Evolutionary conservation across 441 rosid species (phyloP).

Genomic region (Pelargonium citronellum): DNA sequence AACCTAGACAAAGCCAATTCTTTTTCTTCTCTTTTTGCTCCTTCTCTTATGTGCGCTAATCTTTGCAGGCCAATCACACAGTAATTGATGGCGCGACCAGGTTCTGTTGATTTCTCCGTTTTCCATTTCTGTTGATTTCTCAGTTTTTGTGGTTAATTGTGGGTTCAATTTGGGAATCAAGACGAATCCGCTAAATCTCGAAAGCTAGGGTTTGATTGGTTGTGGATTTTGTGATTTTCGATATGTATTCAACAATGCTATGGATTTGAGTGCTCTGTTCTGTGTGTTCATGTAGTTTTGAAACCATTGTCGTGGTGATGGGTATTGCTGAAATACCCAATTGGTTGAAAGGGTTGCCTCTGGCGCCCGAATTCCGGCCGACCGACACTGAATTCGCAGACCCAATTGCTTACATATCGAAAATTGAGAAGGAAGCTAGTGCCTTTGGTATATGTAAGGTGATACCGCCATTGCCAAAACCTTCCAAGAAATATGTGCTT

Average conservation of each 20-base stretch:
- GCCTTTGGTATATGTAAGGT: constrained; percentile 96
- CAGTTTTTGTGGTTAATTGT: neutral
- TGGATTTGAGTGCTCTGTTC: constrained; percentile 19
- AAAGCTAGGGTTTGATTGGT: constrained; percentile 1
- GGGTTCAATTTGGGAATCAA: neutral
- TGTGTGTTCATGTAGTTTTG: constrained; percentile 19
- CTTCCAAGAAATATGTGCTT: constrained; percentile 76
- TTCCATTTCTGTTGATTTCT: constrained; percentile 6
- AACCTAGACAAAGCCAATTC: constrained; percentile 19
- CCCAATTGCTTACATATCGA: constrained; percentile 95
- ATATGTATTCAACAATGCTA: constrained; percentile 17
- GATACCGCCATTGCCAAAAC: constrained; percentile 88
- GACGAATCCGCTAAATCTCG: neutral
- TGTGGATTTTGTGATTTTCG: neutral
- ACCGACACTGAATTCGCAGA: constrained; percentile 97
- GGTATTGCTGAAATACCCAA: constrained; percentile 79
- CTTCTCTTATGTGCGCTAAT: constrained; percentile 1
- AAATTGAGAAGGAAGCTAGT: constrained; percentile 90
- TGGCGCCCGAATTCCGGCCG: constrained; percentile 89
- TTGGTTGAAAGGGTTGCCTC: constrained; percentile 86
- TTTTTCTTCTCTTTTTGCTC: constrained; percentile 5
- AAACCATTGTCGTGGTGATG: constrained; percentile 41
- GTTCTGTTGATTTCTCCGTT: neutral
- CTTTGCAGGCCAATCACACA: no score
- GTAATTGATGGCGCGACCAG: neutral